Evolutionary conservation across 768 basidiomycete species (phyloP).

Genomic region (Tulasnella calospora): DNA sequence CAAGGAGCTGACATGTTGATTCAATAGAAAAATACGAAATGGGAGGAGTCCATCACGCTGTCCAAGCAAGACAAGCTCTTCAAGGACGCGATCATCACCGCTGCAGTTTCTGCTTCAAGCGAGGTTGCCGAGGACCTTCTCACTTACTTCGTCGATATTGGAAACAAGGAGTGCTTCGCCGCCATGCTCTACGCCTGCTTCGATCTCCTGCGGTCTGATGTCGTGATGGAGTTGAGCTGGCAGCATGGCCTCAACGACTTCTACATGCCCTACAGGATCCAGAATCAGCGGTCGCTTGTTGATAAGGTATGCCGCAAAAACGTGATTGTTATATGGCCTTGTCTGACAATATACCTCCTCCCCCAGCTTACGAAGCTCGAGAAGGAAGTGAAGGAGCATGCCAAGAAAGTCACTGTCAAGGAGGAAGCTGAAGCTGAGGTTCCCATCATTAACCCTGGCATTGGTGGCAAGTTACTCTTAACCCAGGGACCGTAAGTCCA

Average conservation of each 20-base stretch:
- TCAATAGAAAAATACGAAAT: conserved; percentile 85
- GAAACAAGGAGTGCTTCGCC: conserved; percentile 97
- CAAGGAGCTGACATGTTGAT: conserved; percentile 7
- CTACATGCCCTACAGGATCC: conserved; percentile 94
- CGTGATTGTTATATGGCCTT: neutral
- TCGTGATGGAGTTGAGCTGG: conserved; percentile 95
- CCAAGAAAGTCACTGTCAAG: conserved; percentile 81
- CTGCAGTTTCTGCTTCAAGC: conserved; percentile 72
- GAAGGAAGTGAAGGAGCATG: conserved; percentile 82
- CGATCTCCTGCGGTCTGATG: conserved; percentile 87
- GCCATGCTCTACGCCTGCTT: conserved; percentile 88
- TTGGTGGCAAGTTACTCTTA: conserved; percentile 56
- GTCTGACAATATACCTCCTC: neutral
- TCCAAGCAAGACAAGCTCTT: conserved; percentile 96
- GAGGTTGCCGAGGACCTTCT: conserved; percentile 93
- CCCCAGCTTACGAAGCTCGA: conserved; percentile 67
- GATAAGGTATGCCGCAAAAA: conserved; percentile 52
- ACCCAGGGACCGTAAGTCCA: conserved; percentile 61
- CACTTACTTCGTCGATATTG: conserved; percentile 96
- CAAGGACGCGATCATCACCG: conserved; percentile 94
- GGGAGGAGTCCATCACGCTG: conserved; percentile 94
- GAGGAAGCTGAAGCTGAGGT: conserved; percentile 82
- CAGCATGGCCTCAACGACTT: conserved; percentile 94
- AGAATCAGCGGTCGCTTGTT: conserved; percentile 72
- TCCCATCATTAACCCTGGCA: conserved; percentile 80